phyloP scores from a whole-genome alignment of 768 basidiomycete genomes.

The Leucogyrophana mollusca region DNA sequence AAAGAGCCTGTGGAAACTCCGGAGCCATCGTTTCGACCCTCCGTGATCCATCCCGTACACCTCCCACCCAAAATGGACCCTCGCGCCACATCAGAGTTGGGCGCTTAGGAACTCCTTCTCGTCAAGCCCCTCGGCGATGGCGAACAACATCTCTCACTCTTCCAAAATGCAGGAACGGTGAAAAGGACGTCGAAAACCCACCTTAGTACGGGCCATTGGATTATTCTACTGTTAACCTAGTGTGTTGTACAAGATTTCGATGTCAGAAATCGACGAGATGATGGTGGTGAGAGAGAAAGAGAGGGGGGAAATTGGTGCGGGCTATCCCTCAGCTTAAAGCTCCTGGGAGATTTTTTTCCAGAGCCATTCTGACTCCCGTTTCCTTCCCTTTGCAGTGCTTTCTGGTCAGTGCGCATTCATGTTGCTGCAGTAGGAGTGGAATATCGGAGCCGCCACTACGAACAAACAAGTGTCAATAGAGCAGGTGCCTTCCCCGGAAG shows the following conservation, averaged over 20 bases:
- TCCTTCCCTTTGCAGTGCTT: conserved; percentile 20
- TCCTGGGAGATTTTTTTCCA: conserved; percentile 4
- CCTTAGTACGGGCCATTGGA: conserved; percentile 73
- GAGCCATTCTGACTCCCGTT: conserved; percentile 12
- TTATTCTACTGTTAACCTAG: conserved; percentile 3
- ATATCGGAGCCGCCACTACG: conserved; percentile 12
- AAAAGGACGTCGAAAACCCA: conserved; percentile 8
- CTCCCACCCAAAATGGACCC: conserved; percentile 11
- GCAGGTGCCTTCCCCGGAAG: too few relatives aligned
- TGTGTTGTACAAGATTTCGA: conserved; percentile 1
- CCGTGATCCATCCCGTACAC: conserved; percentile 17
- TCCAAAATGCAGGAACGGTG: conserved; percentile 2
- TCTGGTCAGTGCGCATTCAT: conserved; percentile 21
- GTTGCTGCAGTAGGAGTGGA: neutral
- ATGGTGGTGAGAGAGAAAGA: conserved; percentile 17
- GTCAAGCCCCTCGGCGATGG: conserved; percentile 6
- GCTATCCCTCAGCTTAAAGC: conserved; percentile 14
- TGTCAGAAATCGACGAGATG: conserved; percentile 11
- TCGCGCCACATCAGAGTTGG: conserved; percentile 10
- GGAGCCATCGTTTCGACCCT: conserved; percentile 24
- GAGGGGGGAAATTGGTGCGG: conserved; percentile 5
- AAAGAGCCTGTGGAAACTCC: conserved; percentile 8
- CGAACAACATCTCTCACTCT: neutral
- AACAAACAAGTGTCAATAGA: conserved; percentile 16
- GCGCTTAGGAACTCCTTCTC: conserved; percentile 3